Percentiles rank a stretch among this genome's conserved stretches.
These are phyloP conservation scores for Puccinia horiana DNA, from an alignment of 1,284 basidiomycete species.

Conservation along the genomic window DNA sequence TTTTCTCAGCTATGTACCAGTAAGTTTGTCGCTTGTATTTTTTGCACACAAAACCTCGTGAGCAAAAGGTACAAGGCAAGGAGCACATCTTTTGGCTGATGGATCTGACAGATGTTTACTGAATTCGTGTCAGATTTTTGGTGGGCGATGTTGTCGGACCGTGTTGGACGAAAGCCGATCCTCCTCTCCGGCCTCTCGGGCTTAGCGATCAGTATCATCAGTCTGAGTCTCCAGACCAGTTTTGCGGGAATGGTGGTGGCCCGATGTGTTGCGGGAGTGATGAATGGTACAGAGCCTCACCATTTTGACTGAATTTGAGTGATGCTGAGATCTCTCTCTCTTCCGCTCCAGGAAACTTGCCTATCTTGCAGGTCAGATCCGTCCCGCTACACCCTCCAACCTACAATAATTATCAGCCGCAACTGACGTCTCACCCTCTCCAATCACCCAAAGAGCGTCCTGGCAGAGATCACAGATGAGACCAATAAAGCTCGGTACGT, in stretches of 20 bases:
- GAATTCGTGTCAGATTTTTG: conserved; percentile 14
- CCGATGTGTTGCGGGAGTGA: conserved; percentile 35
- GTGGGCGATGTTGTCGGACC: conserved; percentile 52
- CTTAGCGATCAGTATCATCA: conserved; percentile 49
- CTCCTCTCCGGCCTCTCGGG: conserved; percentile 51
- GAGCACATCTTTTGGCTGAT: too few species aligned
- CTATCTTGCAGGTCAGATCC: conserved; percentile 18
- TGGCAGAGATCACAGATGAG: conserved; percentile 43
- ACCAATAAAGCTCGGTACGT: conserved; percentile 46
- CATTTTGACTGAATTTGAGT: too few species aligned
- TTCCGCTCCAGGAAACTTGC: conserved; percentile 18
- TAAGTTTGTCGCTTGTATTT: background rate
- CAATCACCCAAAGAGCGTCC: conserved; percentile 11
- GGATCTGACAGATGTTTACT: background rate
- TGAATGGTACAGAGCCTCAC: conserved; percentile 46
- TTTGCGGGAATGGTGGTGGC: conserved; percentile 42
- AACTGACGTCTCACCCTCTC: background rate
- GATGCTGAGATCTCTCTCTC: too few species aligned
- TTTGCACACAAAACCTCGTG: background rate
- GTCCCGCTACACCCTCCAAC: background rate
- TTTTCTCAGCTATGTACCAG: conserved; percentile 44
- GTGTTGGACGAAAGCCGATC: conserved; percentile 51
- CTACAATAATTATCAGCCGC: background rate
- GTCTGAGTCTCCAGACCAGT: conserved; percentile 48
- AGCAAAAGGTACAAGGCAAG: background rate